Base-by-base conservation (phyloP, 495 filamentous ascomycete species). In the Hypoxylon perforatum region DNA sequence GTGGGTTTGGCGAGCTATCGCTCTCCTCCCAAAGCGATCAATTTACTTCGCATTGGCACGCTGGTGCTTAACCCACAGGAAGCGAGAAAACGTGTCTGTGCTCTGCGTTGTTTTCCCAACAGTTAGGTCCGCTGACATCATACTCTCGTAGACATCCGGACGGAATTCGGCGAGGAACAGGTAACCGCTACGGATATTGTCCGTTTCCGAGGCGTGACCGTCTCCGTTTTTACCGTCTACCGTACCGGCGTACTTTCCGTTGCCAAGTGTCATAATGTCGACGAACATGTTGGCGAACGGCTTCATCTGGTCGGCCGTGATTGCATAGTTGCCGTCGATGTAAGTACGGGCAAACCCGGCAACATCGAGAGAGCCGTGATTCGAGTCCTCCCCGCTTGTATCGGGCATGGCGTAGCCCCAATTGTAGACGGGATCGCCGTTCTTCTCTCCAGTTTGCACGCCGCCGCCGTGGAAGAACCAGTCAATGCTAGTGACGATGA, bases 401-500 rank as follows among this genome's bases (percentile, higher is more conserved):
- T 46, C 48, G 12, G 60, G 60, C 63, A 61, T 47, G n/a, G 63
- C 54, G 35, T 69, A 69, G 11, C 55, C 51, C 61, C 61, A 65
- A 33, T 60, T 42, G 12, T 69, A 65, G 23, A 69, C 18, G 11
- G 61, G 22, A 42, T 44, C 56, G 3, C 66, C 66, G 45, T 62
- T 53, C 33, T 48, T 54, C 47, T 52, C 60, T 39, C 49, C 59
- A 3, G 55, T 61, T 14, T 48, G 44, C 15, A 47, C 25, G 5
- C 66, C 61, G 35, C 66, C 65, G 30, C 65, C 66, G 30, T 64
- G 21, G 61, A 69, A 69, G 42, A 69, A 61, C 61, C 54, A 69
- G 15, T 65, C 42, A 10, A 69, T 25, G 46, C 66, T 69, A 1
- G 66, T 39, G 49, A 35, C 19, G 33, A 69, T 19, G 50, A 69